These are phyloP conservation scores for Mycena albidolilacea DNA, from an alignment of 768 basidiomycete genomes.

Conservation along the genomic window DNA sequence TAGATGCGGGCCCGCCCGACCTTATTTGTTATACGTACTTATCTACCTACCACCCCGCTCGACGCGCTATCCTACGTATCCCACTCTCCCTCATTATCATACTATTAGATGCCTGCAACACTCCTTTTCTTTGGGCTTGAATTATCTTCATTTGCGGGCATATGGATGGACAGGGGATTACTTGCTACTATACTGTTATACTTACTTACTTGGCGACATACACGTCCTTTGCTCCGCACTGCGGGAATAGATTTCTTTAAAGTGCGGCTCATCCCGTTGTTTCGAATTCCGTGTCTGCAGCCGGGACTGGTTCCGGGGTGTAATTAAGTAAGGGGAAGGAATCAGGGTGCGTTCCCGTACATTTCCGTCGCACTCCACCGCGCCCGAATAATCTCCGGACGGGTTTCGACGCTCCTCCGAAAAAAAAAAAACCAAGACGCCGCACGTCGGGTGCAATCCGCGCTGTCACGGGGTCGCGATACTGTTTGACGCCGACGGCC, in stretches of 20 bases:
- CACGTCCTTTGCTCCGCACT: background rate
- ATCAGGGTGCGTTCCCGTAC: too few species aligned
- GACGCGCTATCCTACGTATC: constrained; percentile 17
- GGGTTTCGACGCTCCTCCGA: too few species aligned
- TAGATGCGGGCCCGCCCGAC: constrained; percentile 8
- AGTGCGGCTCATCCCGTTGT: too few species aligned
- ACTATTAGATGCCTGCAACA: constrained; percentile 13
- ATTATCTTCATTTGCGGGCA: constrained; percentile 28
- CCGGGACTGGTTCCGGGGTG: too few species aligned
- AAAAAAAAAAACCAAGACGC: background rate
- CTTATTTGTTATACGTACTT: background rate
- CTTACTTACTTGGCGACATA: constrained; percentile 1
- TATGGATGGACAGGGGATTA: constrained; percentile 18
- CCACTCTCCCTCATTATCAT: constrained; percentile 13
- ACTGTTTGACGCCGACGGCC: background rate
- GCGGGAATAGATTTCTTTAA: constrained; percentile 29
- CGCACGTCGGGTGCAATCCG: background rate
- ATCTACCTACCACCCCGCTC: constrained; percentile 8
- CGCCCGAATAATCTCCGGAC: too few species aligned
- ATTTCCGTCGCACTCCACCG: too few species aligned
- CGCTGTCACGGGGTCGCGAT: constrained; percentile 28
- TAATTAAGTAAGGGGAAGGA: too few species aligned
- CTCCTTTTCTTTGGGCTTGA: constrained; percentile 18
- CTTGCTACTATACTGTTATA: too few species aligned
- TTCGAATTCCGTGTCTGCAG: too few species aligned